These are phyloP conservation scores for Nephelium lappaceum DNA, from an alignment of 345 rosid species.

Conservation along the genomic window DNA sequence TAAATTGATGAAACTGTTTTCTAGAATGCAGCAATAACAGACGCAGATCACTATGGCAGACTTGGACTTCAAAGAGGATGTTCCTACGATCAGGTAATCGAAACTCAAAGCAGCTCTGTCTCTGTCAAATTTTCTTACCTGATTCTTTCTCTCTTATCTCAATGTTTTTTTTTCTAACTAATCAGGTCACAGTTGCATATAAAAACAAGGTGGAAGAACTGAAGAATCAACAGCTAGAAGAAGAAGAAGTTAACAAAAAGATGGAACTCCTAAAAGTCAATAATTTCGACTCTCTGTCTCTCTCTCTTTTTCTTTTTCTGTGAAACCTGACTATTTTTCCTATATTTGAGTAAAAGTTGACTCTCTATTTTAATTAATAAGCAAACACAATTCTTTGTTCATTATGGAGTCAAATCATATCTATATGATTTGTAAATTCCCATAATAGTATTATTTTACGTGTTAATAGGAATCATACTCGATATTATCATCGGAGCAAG, in stretches of 20 bases:
- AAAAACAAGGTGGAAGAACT: slow-evolving; percentile 51
- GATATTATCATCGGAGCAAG: slow-evolving; percentile 63
- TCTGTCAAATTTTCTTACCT: background rate
- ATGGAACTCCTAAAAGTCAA: slow-evolving; percentile 60
- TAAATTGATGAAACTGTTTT: slow-evolving; percentile 33
- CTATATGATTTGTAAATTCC: no score
- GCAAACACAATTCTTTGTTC: no score
- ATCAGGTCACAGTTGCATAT: slow-evolving; percentile 55
- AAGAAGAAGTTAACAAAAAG: slow-evolving; percentile 49
- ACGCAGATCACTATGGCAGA: slow-evolving; percentile 75
- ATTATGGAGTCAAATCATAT: no score
- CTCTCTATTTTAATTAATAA: no score
- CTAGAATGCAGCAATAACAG: slow-evolving; percentile 88
- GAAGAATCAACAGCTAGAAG: slow-evolving; percentile 56
- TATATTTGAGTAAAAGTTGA: no score
- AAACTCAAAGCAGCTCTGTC: background rate
- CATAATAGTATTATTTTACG: background rate
- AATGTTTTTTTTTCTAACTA: background rate
- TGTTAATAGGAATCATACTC: slow-evolving; percentile 61
- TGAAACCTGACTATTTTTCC: no score
- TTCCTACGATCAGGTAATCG: slow-evolving; percentile 60
- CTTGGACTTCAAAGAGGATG: slow-evolving; percentile 66
- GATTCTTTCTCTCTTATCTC: background rate
- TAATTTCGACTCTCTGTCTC: background rate
- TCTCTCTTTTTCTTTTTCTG: no score